phyloP scores from a whole-genome alignment of 1,284 basidiomycete genomes.

The Blastosporella zonata region DNA sequence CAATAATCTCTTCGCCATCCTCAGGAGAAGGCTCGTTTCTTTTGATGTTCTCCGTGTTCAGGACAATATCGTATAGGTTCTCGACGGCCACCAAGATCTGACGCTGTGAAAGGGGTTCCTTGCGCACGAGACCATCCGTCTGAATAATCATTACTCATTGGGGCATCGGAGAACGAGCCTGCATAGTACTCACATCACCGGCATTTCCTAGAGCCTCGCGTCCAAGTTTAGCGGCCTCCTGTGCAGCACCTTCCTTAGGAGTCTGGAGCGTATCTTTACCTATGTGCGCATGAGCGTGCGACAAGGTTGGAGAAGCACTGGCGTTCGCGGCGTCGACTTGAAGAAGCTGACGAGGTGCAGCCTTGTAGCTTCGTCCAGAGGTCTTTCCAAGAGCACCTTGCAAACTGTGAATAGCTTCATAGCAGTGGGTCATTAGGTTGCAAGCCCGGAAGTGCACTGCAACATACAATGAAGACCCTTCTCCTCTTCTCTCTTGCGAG shows the following conservation, averaged over 20 bases:
- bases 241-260: slow-evolving; percentile 52
- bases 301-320: slow-evolving; percentile 47
- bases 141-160: slow-evolving; percentile 23
- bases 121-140: slow-evolving; percentile 54
- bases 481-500: slow-evolving; percentile 82
- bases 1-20: slow-evolving; percentile 47
- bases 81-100: slow-evolving; percentile 84
- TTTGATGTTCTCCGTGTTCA: slow-evolving; percentile 85
- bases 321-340: slow-evolving; percentile 69
- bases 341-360: slow-evolving; percentile 92
- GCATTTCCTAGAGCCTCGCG: slow-evolving; percentile 61
- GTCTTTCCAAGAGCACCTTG: slow-evolving; percentile 95
- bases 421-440: not conserved
- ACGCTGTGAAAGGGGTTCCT: slow-evolving; percentile 75
- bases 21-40: slow-evolving; percentile 72
- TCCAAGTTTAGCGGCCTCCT: slow-evolving; percentile 70
- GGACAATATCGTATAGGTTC: slow-evolving; percentile 80
- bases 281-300: slow-evolving; percentile 55
- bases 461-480: slow-evolving; percentile 67
- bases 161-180: not conserved
- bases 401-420: slow-evolving; percentile 69
- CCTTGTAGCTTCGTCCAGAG: slow-evolving; percentile 88
- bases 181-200: slow-evolving; percentile 41
- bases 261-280: slow-evolving; percentile 45
- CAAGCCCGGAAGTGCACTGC: not conserved